Evolutionary conservation across 163 green algal species (phyloP).

Genomic region (Chlorella variabilis): DNA sequence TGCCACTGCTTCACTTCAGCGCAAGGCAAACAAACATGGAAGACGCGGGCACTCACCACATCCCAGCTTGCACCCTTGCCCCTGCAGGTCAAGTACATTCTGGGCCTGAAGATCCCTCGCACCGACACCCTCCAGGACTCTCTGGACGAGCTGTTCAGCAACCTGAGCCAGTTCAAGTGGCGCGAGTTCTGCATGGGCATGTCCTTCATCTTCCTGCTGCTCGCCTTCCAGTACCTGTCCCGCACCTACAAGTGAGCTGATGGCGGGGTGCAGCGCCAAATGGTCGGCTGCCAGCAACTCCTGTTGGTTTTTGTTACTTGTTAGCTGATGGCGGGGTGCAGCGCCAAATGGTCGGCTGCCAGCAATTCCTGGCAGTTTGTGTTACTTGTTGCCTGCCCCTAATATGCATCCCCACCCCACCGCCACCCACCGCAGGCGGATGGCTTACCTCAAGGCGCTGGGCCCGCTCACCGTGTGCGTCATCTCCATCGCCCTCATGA

Average conservation of each 20-base stretch:
- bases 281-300: too few relatives aligned
- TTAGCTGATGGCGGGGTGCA: not conserved
- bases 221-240: conserved; percentile 56
- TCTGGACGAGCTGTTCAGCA: conserved; percentile 54
- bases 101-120: conserved; percentile 63
- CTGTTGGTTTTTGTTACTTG: too few relatives aligned
- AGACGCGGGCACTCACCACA: too few relatives aligned
- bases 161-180: conserved; percentile 50
- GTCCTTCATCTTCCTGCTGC: conserved; percentile 59
- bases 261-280: not conserved
- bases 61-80: not conserved
- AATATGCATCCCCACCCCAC: too few relatives aligned
- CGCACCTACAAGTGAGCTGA: conserved; percentile 30
- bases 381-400: too few relatives aligned
- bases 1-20: too few relatives aligned
- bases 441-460: conserved; percentile 58
- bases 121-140: conserved; percentile 50
- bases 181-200: conserved; percentile 65
- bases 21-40: too few relatives aligned
- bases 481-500: conserved; percentile 75
- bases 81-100: conserved; percentile 61
- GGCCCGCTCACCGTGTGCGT: conserved; percentile 77
- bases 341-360: too few relatives aligned
- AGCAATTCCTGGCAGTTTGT: too few relatives aligned
- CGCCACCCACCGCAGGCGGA: too few relatives aligned